Conservation (phyloP, 75 land plant species). For the Larix kaempferi region DNA sequence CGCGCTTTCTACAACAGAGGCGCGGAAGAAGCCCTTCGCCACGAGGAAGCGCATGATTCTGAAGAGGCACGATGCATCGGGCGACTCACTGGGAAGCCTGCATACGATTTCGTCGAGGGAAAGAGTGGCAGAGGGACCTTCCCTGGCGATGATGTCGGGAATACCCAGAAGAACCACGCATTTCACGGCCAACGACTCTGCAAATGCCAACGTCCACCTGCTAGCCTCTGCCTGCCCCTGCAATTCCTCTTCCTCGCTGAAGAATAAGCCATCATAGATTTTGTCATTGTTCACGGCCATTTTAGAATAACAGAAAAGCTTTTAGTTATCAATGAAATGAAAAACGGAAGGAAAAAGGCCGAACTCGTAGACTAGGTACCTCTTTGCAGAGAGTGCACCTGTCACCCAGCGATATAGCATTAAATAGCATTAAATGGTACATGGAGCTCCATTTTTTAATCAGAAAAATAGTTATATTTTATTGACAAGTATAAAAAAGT, state of each 20-base stretch:
- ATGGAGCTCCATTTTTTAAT: too few relatives aligned
- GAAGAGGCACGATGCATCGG: conserved; percentile 24
- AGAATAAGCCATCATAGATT: neutral
- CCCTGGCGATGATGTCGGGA: conserved; percentile 31
- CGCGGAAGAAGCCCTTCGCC: conserved; percentile 21
- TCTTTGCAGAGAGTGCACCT: too few relatives aligned
- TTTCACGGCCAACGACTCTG: conserved; percentile 15
- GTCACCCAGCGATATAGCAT: too few relatives aligned
- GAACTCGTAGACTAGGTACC: too few relatives aligned
- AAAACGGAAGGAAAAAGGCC: too few relatives aligned
- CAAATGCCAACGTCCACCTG: conserved; percentile 28
- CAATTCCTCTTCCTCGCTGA: conserved; percentile 7
- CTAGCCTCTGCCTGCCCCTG: conserved; percentile 7
- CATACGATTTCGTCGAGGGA: conserved; percentile 13
- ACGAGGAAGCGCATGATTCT: conserved; percentile 51
- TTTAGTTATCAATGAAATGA: too few relatives aligned
- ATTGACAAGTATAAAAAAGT: too few relatives aligned
- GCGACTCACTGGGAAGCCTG: neutral
- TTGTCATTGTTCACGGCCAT: too few relatives aligned
- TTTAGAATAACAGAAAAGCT: too few relatives aligned
- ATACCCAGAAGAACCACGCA: conserved; percentile 42
- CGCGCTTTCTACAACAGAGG: neutral
- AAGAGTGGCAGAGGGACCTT: conserved; percentile 21
- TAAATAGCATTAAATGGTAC: too few relatives aligned
- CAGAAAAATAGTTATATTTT: too few relatives aligned